Conservation (phyloP, 805 yeast genomes). For the Cyberlindnera saturnus region DNA sequence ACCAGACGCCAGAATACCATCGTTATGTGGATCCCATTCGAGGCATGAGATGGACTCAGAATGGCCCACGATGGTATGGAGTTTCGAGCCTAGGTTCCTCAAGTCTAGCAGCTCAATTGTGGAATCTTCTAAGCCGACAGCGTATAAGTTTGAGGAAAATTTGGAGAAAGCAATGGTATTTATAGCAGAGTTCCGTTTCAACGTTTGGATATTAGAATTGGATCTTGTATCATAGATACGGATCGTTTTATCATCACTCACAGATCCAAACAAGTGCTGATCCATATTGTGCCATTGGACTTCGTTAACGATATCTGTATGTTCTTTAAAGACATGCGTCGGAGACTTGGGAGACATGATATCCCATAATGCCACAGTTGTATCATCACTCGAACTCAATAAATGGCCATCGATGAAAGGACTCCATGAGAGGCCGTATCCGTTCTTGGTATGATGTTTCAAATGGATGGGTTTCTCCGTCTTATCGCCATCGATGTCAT, state of each 20-base stretch:
- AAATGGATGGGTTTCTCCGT: constrained; percentile 25
- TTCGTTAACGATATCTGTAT: constrained; percentile 64
- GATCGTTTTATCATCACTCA: constrained; percentile 62
- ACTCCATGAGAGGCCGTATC: constrained; percentile 73
- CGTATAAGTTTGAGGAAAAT: constrained; percentile 52
- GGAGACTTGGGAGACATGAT: constrained; percentile 25
- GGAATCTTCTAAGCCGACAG: constrained; percentile 66
- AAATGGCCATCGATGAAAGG: constrained; percentile 40
- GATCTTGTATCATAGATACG: constrained; percentile 45
- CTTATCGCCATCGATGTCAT: constrained; percentile 29
- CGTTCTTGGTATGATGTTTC: constrained; percentile 56
- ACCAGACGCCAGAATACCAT: constrained; percentile 73
- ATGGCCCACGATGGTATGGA: constrained; percentile 80
- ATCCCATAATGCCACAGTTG: constrained; percentile 58
- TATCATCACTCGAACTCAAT: constrained; percentile 62
- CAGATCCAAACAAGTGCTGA: constrained; percentile 53
- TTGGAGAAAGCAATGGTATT: constrained; percentile 64
- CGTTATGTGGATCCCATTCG: constrained; percentile 74
- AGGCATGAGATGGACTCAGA: constrained; percentile 63
- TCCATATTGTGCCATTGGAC: constrained; percentile 63
- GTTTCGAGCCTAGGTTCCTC: constrained; percentile 39
- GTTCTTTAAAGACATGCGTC: constrained; percentile 28
- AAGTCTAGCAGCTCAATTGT: constrained; percentile 61
- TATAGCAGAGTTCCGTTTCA: constrained; percentile 34
- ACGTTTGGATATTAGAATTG: constrained; percentile 21